Evolutionary conservation across 129 eudicot genomes (phyloP), one percentile per base, ranked within the genome.

Genomic region (Pseudognaphalium luteoalbum): DNA sequence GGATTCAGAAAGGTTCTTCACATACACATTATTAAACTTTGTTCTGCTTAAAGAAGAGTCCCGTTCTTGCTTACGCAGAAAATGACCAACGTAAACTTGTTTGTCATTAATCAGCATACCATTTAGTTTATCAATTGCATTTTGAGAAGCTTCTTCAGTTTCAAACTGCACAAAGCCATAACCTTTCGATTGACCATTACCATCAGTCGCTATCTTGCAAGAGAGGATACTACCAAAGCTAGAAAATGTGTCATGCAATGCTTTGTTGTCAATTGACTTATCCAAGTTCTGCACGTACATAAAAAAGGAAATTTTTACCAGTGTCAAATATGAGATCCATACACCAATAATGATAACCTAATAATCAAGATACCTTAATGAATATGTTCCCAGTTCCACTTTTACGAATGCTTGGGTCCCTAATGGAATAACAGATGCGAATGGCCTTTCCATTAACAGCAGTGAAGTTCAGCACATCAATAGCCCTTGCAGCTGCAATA

Each of bases 311-410:
- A 57, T 6, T 57, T 21, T 19, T n/a, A n/a, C 3, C 3, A 2
- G 29, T 57, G 29, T 19, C 4, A 3, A 7, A 19, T 21, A 56
- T 6, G 21, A 56, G 19, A 56, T n/a, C 8, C 17, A 56, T 56
- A 32, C 37, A 16, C 20, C 29, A 35, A 17, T 19, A 47, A 17
- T 56, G 25, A 16, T 56, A 57, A 69, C n/a, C 28, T 28, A 32
- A 35, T 2, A 7, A 71, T 35, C 6, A 8, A 50, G 0, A 71
- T 85, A 90, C 96, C 93, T 90, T 90, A 47, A 90, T 90, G 51
- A 90, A 90, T 34, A 90, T 90, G 73, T 90, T 90, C 54, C 87
- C 93, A 8, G 92, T 75, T 70, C 96, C 96, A 73, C 92, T 90
- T 83, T 90, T 90, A 17, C 93, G 86, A 44, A 82, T 54, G 76